Percentiles rank a stretch among this genome's conserved stretches.
Conservation (phyloP, 2,329 filamentous ascomycete genomes). For the Sphaerulina populicola region DNA sequence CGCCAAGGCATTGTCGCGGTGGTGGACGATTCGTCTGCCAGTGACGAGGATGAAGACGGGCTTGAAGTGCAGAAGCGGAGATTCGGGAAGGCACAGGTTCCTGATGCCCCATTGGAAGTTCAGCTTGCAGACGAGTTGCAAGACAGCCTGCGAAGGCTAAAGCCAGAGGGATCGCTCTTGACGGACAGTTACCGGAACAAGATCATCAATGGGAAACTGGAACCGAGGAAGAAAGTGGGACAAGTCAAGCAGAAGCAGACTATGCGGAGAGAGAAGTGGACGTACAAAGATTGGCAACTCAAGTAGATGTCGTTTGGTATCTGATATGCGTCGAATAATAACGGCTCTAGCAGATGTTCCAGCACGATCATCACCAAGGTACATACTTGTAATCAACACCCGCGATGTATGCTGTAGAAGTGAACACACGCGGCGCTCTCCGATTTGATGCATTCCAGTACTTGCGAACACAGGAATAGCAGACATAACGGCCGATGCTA, state of each 20-base stretch:
- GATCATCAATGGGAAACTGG: constrained; percentile 80
- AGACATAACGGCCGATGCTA: no score
- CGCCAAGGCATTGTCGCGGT: constrained; percentile 7
- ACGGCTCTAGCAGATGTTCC: no score
- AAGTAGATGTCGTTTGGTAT: constrained; percentile 14
- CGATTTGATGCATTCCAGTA: no score
- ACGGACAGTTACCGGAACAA: constrained; percentile 86
- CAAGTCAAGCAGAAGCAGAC: constrained; percentile 76
- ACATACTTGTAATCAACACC: no score
- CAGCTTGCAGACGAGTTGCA: constrained; percentile 45
- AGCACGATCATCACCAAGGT: no score
- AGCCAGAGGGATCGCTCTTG: constrained; percentile 91
- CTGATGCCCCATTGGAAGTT: constrained; percentile 53
- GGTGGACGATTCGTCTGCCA: constrained; percentile 7
- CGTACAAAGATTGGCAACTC: constrained; percentile 84
- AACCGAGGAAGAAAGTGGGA: constrained; percentile 67
- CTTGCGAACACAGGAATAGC: no score
- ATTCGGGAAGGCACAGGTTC: constrained; percentile 64
- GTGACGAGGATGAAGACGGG: constrained; percentile 33
- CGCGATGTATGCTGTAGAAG: no score
- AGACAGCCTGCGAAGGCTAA: constrained; percentile 47
- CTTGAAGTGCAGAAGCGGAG: constrained; percentile 56
- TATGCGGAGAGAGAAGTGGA: constrained; percentile 90
- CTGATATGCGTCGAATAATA: neutral
- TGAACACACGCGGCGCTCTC: no score